These are phyloP conservation scores for Copromyces sp. DNA, from an alignment of 495 filamentous ascomycete species.

Conservation along the genomic window DNA sequence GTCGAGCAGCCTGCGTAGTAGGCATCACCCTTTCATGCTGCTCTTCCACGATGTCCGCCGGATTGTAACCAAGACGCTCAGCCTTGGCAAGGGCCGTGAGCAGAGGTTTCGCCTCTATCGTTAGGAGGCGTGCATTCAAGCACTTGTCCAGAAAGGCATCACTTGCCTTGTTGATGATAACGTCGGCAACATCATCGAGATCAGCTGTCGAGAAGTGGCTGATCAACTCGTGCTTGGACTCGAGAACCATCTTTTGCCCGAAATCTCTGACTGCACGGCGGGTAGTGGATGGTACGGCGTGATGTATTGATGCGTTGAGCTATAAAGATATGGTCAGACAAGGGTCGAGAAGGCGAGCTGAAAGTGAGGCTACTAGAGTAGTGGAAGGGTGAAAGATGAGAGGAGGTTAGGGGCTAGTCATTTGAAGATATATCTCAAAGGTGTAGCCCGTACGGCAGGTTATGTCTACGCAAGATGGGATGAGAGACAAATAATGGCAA, in stretches of 20 bases:
- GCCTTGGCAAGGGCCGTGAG: conserved; percentile 41
- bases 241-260: conserved; percentile 33
- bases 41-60: conserved; percentile 29
- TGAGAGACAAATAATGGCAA: background rate
- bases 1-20: background rate
- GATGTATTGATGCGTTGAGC: conserved; percentile 39
- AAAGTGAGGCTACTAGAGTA: background rate
- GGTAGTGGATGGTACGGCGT: conserved; percentile 26
- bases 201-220: conserved; percentile 23
- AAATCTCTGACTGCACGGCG: conserved; percentile 35
- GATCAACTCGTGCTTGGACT: conserved; percentile 31
- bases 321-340: conserved; percentile 6
- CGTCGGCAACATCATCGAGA: conserved; percentile 30
- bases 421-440: background rate
- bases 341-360: background rate
- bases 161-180: conserved; percentile 32
- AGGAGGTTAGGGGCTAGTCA: background rate
- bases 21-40: conserved; percentile 25
- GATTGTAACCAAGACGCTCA: conserved; percentile 39
- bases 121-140: conserved; percentile 33
- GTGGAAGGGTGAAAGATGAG: background rate
- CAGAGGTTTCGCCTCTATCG: conserved; percentile 37
- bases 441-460: background rate
- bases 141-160: conserved; percentile 38
- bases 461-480: background rate